A percentile compares a stretch with the other conserved stretches of the same genome.
phyloP scores from a whole-genome alignment of 2,329 filamentous ascomycete genomes.

The Microascus cirrosus region DNA sequence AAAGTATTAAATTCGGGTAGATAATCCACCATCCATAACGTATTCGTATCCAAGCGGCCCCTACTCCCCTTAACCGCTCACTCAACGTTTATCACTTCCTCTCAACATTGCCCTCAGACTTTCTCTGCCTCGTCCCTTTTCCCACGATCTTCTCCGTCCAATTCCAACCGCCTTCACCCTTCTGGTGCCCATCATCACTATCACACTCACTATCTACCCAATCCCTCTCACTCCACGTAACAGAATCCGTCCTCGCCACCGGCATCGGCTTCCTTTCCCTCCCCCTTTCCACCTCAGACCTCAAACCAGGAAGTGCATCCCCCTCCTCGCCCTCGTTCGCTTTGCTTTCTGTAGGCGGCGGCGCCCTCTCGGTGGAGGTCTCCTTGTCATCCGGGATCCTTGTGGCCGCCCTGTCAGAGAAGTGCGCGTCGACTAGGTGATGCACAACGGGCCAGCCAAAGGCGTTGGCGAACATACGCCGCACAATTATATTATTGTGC shows the following conservation, averaged over 20 bases:
- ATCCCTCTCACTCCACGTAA: slow-evolving; percentile 56
- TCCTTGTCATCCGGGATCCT: slow-evolving; percentile 58
- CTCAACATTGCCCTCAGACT: neutral
- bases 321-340: slow-evolving; percentile 1
- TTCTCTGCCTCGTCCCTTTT: slow-evolving; percentile 12
- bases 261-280: slow-evolving; percentile 1
- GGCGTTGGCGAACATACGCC: slow-evolving; percentile 92
- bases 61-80: no score
- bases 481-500: slow-evolving; percentile 96
- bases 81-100: neutral
- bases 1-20: no score
- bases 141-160: slow-evolving; percentile 46
- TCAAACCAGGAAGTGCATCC: slow-evolving; percentile 5
- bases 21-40: no score
- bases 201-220: slow-evolving; percentile 44
- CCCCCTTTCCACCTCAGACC: neutral
- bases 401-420: slow-evolving; percentile 57
- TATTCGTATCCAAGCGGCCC: no score
- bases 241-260: slow-evolving; percentile 34
- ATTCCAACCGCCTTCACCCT: slow-evolving; percentile 24
- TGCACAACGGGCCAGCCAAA: slow-evolving; percentile 97
- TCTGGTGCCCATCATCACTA: slow-evolving; percentile 17
- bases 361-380: slow-evolving; percentile 54
- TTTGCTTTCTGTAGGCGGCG: slow-evolving; percentile 11
- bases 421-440: slow-evolving; percentile 90